Percentiles rank a stretch among this genome's conserved stretches.
phyloP scores from a whole-genome alignment of 108 stramenopile genomes.

The Discostella pseudostelligera region DNA sequence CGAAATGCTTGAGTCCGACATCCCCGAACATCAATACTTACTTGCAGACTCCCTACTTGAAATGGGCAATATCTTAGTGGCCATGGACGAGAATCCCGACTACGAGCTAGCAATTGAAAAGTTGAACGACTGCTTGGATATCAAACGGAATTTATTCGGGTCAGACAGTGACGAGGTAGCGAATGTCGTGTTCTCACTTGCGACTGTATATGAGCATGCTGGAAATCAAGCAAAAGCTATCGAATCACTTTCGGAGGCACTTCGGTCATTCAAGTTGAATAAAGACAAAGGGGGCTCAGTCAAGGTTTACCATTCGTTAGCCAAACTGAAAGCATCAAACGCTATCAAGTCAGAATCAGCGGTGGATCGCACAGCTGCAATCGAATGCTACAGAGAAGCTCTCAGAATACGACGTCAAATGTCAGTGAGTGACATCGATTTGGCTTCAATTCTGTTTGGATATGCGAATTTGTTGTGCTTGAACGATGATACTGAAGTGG shows the following conservation, averaged over 20 bases:
- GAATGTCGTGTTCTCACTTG: constrained; percentile 26
- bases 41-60: constrained; percentile 27
- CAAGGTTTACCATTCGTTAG: constrained; percentile 28
- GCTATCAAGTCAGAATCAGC: constrained; percentile 17
- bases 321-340: constrained; percentile 31
- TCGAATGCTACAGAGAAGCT: constrained; percentile 46
- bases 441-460: constrained; percentile 38
- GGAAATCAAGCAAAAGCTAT: constrained; percentile 22
- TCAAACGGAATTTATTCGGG: constrained; percentile 37
- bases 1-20: constrained; percentile 18
- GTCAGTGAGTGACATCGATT: constrained; percentile 41
- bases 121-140: constrained; percentile 28
- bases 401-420: constrained; percentile 41
- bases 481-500: constrained; percentile 20
- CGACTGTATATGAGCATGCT: constrained; percentile 38
- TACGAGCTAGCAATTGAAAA: constrained; percentile 38
- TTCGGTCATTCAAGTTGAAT: constrained; percentile 43
- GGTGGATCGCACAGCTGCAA: constrained; percentile 31
- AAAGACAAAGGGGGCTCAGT: constrained; percentile 30
- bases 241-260: constrained; percentile 29
- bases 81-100: constrained; percentile 21
- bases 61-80: constrained; percentile 27
- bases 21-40: constrained; percentile 27
- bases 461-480: constrained; percentile 34
- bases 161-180: constrained; percentile 44